Evolutionary conservation across 2,329 filamentous ascomycete genomes (phyloP).

Genomic region (Scedosporium apiospermum): DNA sequence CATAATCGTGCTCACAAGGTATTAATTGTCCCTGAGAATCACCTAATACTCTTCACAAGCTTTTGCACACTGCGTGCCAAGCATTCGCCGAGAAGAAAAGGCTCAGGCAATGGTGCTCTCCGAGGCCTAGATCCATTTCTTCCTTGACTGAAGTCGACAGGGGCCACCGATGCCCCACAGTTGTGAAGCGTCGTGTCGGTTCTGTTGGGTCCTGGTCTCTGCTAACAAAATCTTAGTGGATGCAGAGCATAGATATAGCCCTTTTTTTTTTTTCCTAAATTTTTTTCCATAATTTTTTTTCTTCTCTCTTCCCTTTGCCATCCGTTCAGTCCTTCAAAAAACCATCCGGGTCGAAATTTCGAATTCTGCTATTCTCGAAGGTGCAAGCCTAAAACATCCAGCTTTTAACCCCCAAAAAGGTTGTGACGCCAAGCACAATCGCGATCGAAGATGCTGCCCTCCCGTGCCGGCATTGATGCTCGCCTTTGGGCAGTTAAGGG

Average conservation of each 20-base stretch:
- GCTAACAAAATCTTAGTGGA: too few relatives aligned
- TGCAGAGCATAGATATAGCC: background rate
- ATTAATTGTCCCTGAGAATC: too few relatives aligned
- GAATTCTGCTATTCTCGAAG: background rate
- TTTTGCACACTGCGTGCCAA: too few relatives aligned
- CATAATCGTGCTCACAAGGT: too few relatives aligned
- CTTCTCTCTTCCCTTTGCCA: background rate
- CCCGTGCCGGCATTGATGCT: background rate
- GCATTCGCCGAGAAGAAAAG: too few relatives aligned
- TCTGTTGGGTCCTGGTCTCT: background rate
- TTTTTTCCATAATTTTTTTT: background rate
- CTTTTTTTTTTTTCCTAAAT: background rate
- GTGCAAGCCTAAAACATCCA: background rate
- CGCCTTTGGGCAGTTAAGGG: background rate
- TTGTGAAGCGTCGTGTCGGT: slow-evolving; percentile 9
- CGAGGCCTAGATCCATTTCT: slow-evolving; percentile 7
- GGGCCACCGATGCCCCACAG: background rate
- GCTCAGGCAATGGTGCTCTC: background rate
- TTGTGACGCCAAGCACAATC: background rate
- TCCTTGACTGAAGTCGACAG: too few relatives aligned
- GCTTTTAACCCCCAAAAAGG: background rate
- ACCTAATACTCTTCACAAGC: too few relatives aligned
- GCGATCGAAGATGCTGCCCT: background rate
- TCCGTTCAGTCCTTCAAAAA: background rate
- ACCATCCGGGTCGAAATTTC: background rate